phyloP scores from a whole-genome alignment of 1,284 basidiomycete species.

The Meripilus lineatus region DNA sequence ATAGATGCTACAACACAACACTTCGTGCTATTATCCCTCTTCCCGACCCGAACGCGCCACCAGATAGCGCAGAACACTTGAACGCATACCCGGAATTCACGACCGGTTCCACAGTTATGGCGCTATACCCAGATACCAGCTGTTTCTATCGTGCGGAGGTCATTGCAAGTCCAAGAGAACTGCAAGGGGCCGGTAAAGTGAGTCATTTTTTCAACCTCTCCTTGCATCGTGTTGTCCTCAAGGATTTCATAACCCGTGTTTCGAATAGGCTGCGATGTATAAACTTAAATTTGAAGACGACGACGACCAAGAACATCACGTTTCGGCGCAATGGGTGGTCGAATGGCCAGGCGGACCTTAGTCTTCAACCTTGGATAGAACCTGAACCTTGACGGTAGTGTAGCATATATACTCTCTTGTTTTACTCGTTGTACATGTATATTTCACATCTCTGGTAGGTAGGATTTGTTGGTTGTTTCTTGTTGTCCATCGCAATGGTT shows the following conservation, averaged over 20 bases:
- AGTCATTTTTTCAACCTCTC: conserved; percentile 19
- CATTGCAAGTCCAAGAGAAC: conserved; percentile 57
- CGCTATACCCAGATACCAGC: conserved; percentile 80
- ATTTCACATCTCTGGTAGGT: too few species aligned
- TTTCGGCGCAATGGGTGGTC: conserved; percentile 70
- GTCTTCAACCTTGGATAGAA: too few species aligned
- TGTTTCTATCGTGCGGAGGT: conserved; percentile 84
- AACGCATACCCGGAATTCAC: conserved; percentile 67
- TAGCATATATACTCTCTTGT: too few species aligned
- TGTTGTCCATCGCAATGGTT: too few species aligned
- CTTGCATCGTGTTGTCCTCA: conserved; percentile 4
- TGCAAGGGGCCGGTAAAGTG: conserved; percentile 45
- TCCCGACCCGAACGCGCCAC: conserved; percentile 60
- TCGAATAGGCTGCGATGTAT: conserved; percentile 38
- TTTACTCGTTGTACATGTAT: too few species aligned
- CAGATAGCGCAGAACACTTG: conserved; percentile 55
- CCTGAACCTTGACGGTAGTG: too few species aligned
- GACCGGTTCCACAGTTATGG: conserved; percentile 71
- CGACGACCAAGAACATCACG: conserved; percentile 71
- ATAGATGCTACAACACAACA: conserved; percentile 63
- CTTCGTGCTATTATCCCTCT: conserved; percentile 69
- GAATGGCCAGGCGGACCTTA: conserved; percentile 53
- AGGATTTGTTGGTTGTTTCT: too few species aligned
- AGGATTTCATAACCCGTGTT: conserved; percentile 5
- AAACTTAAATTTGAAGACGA: conserved; percentile 81